Conservation (phyloP, 306 rosid genomes). For the Gastrolobium bilobum region DNA sequence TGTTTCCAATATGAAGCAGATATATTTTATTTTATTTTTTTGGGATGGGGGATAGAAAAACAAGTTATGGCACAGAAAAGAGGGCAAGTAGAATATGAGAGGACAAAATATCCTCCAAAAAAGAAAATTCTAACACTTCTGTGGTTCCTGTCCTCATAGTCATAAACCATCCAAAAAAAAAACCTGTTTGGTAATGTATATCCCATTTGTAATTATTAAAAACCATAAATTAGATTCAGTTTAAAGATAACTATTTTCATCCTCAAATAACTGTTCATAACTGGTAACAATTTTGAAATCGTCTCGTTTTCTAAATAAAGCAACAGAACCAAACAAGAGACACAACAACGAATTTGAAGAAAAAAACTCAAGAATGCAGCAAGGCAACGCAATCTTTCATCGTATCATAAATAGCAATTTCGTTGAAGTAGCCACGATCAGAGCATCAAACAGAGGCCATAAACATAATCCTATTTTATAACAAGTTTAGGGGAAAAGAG, state of each 20-base stretch:
- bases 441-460: conserved; percentile 18
- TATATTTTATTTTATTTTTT: not conserved
- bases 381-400: not conserved
- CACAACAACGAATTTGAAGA: not conserved
- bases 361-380: conserved; percentile 5
- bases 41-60: not conserved
- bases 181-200: not conserved
- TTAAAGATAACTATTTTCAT: not conserved
- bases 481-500: not conserved
- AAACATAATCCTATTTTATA: not conserved
- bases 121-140: not conserved
- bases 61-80: conserved; percentile 9
- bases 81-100: conserved; percentile 24
- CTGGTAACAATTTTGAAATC: not conserved
- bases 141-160: not conserved
- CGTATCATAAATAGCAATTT: conserved; percentile 27
- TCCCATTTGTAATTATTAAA: conserved; percentile 2
- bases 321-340: conserved; percentile 16
- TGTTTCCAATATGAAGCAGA: conserved; percentile 18
- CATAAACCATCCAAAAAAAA: not conserved
- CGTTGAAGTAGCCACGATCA: conserved; percentile 13
- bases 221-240: not conserved
- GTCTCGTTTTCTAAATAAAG: not conserved
- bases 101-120: not conserved
- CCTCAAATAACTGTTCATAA: not conserved